Conservation (phyloP, 495 filamentous ascomycete genomes). For the Neurospora sp. region DNA sequence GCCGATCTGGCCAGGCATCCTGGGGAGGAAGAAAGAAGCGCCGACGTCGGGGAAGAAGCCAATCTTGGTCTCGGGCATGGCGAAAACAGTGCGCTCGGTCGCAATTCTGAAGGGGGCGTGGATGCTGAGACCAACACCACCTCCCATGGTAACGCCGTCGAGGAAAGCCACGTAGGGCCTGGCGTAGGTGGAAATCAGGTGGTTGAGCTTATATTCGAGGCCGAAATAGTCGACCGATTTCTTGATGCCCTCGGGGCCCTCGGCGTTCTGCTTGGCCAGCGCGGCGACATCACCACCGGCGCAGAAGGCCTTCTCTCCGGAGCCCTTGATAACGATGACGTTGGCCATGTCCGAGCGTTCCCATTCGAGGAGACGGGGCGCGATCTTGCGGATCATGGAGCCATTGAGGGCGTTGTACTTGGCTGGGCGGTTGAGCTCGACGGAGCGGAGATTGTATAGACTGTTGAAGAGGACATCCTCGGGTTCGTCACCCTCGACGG, state of each 20-base stretch:
- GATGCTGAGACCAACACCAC: conserved; percentile 85
- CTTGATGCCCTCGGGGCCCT: conserved; percentile 54
- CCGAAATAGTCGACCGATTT: conserved; percentile 76
- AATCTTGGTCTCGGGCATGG: conserved; percentile 97
- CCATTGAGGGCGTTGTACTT: conserved; percentile 86
- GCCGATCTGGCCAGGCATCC: conserved; percentile 72
- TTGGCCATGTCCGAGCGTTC: conserved; percentile 87
- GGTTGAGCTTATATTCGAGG: conserved; percentile 88
- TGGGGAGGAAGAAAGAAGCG: conserved; percentile 86
- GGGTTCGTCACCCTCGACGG: conserved; percentile 58
- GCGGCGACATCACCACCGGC: conserved; percentile 82
- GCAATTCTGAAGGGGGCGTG: conserved; percentile 96
- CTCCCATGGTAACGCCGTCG: conserved; percentile 98
- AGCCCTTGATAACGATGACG: conserved; percentile 84
- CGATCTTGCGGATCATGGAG: conserved; percentile 90
- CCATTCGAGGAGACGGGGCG: conserved; percentile 83
- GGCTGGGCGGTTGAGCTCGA: conserved; percentile 86
- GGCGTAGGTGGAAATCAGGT: conserved; percentile 84
- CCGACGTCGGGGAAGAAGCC: conserved; percentile 98
- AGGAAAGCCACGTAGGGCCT: conserved; percentile 95
- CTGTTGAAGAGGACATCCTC: conserved; percentile 89
- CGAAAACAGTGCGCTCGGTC: conserved; percentile 87
- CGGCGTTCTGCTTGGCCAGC: conserved; percentile 61
- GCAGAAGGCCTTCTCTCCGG: conserved; percentile 76
- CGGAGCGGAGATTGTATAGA: conserved; percentile 77